Base-by-base conservation (phyloP, 1,284 basidiomycete genomes). In the Puccinia horiana region DNA sequence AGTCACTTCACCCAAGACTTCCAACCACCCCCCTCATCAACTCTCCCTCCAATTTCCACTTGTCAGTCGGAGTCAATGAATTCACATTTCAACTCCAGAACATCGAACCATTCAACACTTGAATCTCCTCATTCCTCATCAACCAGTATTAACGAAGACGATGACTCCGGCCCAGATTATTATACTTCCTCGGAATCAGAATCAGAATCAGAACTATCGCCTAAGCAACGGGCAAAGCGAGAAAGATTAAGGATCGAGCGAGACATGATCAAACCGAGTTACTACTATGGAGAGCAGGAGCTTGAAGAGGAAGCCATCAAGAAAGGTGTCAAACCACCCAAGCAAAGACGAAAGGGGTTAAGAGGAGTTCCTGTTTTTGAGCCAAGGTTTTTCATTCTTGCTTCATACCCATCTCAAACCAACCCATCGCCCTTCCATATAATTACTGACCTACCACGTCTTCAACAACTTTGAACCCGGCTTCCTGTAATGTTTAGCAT, bases 351-450 rank as follows among this genome's bases (percentile, higher is more conserved):
- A 37, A 81, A 81, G 72, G 79, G 79, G 47, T 65, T 74, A 40
- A 61, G 79, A 81, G 79, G 79, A 6, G 70, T 81, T 16, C 79
- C 79, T 54, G 79, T 81, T 58, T 81, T 81, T 47, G 79, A 81
- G 73, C 79, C 79, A 26, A 58, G 70, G 79, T 81, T 52, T 65
- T 49, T 32, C 26, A 42, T 56, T 20, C 20, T 29, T 81, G 32
- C 42, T 49, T 18, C n/a, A 29, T 58, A 5, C 6, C 40, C 29
- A 70, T 54, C 69, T 72, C 32, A 49, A 29, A 40, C 37, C 37
- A 56, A 9, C 29, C 37, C 23, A 23, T 58, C n/a, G 29, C 58
- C 32, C 23, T 23, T 29, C n/a, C 18, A 32, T 32, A 26, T 37
- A 18, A 11, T 35, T 75, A 20, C 75, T 76, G 56, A 58, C 3